Evolutionary conservation across 495 filamentous ascomycete species (phyloP).

Genomic region (Neurospora sp.): DNA sequence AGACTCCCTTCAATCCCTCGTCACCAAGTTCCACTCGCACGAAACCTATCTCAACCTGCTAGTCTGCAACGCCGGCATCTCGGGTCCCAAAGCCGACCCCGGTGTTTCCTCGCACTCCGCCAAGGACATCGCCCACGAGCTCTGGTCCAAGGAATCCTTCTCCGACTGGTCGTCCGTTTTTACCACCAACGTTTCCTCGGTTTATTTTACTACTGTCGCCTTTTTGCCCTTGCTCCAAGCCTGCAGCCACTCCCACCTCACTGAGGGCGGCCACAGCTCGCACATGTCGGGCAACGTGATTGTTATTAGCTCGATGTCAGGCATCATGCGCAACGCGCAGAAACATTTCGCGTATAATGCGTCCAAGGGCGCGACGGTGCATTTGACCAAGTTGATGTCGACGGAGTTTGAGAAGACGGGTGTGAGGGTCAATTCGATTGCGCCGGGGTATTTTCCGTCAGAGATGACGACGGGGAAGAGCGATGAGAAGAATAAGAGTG

Average conservation of each 20-base stretch:
- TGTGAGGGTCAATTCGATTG: constrained; percentile 50
- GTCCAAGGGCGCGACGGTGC: constrained; percentile 48
- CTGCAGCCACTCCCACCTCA: constrained; percentile 20
- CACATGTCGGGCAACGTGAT: constrained; percentile 4
- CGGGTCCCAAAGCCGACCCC: constrained; percentile 27
- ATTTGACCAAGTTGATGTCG: constrained; percentile 49
- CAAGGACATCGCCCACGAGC: constrained; percentile 33
- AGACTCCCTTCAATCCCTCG: constrained; percentile 38
- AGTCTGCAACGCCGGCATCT: constrained; percentile 49
- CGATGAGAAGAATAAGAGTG: constrained; percentile 33
- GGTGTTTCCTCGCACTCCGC: constrained; percentile 25
- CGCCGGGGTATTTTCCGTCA: constrained; percentile 52
- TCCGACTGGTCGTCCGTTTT: constrained; percentile 42
- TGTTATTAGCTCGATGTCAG: constrained; percentile 47
- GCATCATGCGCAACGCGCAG: constrained; percentile 39
- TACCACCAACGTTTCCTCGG: constrained; percentile 46
- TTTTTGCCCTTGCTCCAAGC: constrained; percentile 48
- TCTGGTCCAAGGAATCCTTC: constrained; percentile 32
- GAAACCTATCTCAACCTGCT: constrained; percentile 47
- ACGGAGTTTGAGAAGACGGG: constrained; percentile 41
- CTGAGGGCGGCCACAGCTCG: constrained; percentile 2
- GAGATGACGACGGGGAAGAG: constrained; percentile 32
- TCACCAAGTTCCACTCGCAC: constrained; percentile 30
- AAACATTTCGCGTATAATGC: constrained; percentile 48
- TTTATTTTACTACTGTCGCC: constrained; percentile 49